Evolutionary conservation across 805 yeast genomes (phyloP), one percentile per base, ranked within the genome.

Genomic region (Pichia manshurica): DNA sequence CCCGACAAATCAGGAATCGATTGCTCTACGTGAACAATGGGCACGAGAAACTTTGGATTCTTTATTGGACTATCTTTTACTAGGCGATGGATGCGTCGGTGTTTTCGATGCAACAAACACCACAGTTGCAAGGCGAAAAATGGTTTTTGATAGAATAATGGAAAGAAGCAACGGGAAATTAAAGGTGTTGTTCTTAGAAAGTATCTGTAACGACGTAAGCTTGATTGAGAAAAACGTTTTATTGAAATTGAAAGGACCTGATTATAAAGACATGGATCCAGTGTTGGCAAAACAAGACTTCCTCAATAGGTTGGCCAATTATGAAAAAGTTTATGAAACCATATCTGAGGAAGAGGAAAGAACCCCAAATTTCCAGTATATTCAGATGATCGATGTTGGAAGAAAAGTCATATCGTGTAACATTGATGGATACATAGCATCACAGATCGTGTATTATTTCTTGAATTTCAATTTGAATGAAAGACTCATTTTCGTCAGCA

Each of bases 341-440:
- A 83, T 91, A 28, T 91, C 83, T 39, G 77, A 72, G 17, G 91
- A 84, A 56, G 91, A 84, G 59, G 78, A 77, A 47, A 70, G 73
- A 39, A 69, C 84, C 35, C 75, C 72, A 16, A 78, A 78, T 13
- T 81, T 81, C 57, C 96, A 87, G 62, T 93, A 89, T 59, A 87
- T 90, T 54, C 89, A 91, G 65, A 89, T 91, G 95, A 88, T 91
- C 48, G 91, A 91, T 64, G 97, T 90, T 10, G 98, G 99, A 7
- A 81, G 87, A 58, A 93, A 91, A 64, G 88, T 91, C 35, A 95
- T 91, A 45, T 87, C 96, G 31, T 90, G 84, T 63, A 88, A 90
- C 60, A 86, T 91, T 48, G 87, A 87, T 58, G 83, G 82, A 0
- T 93, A 88, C 59, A 69, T 91, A 45, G 91, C 96, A 0, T 89